Evolutionary conservation across 768 basidiomycete species (phyloP).

Genomic region (Daedaleopsis nitida): DNA sequence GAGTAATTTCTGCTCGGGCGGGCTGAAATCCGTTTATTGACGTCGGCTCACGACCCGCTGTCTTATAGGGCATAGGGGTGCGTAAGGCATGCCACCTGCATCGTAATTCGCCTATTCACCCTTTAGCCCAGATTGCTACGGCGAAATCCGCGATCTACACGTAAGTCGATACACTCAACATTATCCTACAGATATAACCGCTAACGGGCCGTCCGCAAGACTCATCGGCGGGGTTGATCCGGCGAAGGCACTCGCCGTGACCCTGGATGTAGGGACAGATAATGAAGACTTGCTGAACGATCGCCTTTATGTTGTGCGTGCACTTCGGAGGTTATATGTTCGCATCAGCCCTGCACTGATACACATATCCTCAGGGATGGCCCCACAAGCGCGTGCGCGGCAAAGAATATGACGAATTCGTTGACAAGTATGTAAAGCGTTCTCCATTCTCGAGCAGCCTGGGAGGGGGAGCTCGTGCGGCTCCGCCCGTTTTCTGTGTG

Average conservation of each 20-base stretch:
- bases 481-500: no score
- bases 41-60: background rate
- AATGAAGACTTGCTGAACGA: conserved; percentile 66
- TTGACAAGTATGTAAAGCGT: conserved; percentile 56
- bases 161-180: conserved; percentile 35
- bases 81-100: background rate
- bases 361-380: conserved; percentile 58
- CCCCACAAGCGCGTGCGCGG: conserved; percentile 69
- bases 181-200: background rate
- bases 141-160: conserved; percentile 82
- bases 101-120: background rate
- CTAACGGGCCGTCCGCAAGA: conserved; percentile 33
- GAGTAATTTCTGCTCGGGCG: conserved; percentile 17
- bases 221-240: conserved; percentile 70
- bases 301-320: conserved; percentile 63
- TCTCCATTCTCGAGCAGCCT: background rate
- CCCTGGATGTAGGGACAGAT: conserved; percentile 78
- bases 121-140: conserved; percentile 56
- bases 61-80: conserved; percentile 39
- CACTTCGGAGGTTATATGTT: background rate
- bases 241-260: conserved; percentile 55
- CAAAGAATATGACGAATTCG: conserved; percentile 71
- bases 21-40: background rate
- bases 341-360: background rate
- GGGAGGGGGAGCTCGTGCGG: no score